Evolutionary conservation across 345 rosid genomes (phyloP).

Genomic region (Pistacia vera): DNA sequence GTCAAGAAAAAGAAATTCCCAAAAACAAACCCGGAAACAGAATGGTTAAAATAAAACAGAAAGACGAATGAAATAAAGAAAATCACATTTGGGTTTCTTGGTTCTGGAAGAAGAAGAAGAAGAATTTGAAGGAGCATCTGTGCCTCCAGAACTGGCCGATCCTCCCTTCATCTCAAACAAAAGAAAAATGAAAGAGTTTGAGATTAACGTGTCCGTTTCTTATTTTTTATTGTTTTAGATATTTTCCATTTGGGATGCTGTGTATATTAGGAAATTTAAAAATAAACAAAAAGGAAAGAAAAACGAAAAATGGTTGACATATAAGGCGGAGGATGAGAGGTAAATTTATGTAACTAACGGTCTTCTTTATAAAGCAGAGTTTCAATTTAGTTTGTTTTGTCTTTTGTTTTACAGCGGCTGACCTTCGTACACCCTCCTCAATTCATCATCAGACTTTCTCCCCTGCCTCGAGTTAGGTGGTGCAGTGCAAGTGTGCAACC

Average conservation of each 20-base stretch:
- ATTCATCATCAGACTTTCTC: too few species aligned
- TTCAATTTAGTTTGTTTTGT: too few species aligned
- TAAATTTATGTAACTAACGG: not conserved
- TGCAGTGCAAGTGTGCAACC: too few species aligned
- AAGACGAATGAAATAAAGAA: not conserved
- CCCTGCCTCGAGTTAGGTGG: too few species aligned
- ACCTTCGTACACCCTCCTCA: too few species aligned
- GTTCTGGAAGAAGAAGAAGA: slow-evolving; percentile 23
- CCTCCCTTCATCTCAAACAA: slow-evolving; percentile 8
- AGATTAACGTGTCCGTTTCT: not conserved
- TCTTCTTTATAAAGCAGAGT: not conserved
- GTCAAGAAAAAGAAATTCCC: not conserved
- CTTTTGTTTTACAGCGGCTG: too few species aligned
- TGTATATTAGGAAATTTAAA: not conserved
- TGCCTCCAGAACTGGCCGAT: slow-evolving; percentile 21
- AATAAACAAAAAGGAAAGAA: not conserved
- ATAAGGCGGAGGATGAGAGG: not conserved
- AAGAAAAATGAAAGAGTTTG: not conserved
- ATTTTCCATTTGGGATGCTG: not conserved
- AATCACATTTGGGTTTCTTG: slow-evolving; percentile 34
- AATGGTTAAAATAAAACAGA: not conserved
- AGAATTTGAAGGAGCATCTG: slow-evolving; percentile 4
- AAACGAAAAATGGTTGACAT: not conserved
- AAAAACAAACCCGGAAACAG: not conserved
- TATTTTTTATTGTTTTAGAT: not conserved